Conservation (phyloP, 1,284 basidiomycete genomes). For the Erythrobasidium hasegawianum region DNA sequence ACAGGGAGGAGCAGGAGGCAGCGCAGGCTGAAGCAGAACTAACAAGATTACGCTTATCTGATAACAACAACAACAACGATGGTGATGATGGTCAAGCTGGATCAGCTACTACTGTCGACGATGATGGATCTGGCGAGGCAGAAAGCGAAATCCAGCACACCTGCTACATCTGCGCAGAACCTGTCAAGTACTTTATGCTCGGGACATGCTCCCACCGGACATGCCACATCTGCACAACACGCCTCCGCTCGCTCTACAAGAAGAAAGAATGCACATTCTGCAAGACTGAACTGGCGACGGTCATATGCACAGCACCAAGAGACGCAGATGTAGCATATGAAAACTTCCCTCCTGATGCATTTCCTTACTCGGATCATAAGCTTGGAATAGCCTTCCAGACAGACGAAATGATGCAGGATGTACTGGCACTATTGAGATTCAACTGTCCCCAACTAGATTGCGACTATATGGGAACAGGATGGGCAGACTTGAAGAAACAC, state of each 20-base stretch:
- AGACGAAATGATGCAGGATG: conserved; percentile 88
- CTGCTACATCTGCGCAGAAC: conserved; percentile 96
- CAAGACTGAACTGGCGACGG: conserved; percentile 76
- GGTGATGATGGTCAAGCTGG: background rate
- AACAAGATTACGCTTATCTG: conserved; percentile 42
- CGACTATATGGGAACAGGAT: conserved; percentile 76
- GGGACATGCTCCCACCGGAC: conserved; percentile 88
- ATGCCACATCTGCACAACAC: conserved; percentile 85
- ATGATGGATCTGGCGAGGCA: too few species aligned
- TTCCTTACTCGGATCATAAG: conserved; percentile 67
- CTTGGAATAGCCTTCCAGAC: conserved; percentile 83
- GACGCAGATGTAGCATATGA: conserved; percentile 58
- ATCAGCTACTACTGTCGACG: too few species aligned
- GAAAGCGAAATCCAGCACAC: conserved; percentile 53
- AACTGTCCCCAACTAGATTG: conserved; percentile 57
- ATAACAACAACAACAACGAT: conserved; percentile 14
- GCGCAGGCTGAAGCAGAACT: conserved; percentile 13
- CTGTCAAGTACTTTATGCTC: conserved; percentile 81
- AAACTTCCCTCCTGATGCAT: conserved; percentile 59
- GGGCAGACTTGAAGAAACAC: conserved; percentile 83
- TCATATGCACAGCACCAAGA: conserved; percentile 75
- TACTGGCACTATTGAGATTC: conserved; percentile 76
- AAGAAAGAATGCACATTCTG: conserved; percentile 84
- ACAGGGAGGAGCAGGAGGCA: conserved; percentile 1
- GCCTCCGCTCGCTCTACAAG: conserved; percentile 91